Evolutionary conservation across 805 yeast genomes (phyloP).

Genomic region (Priceomyces castillae): DNA sequence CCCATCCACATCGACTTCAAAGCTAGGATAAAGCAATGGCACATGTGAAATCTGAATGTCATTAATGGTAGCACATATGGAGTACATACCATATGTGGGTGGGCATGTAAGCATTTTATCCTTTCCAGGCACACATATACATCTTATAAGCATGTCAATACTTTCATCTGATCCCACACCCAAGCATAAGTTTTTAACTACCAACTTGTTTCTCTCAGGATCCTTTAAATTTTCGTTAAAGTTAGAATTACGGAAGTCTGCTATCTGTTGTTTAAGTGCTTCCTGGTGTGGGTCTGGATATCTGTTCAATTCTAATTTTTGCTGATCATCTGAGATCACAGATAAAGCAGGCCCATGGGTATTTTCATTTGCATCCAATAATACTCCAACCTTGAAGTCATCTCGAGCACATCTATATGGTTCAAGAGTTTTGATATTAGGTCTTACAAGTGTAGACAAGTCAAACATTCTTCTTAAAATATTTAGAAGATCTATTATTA

Average conservation of each 20-base stretch:
- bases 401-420: slow-evolving; percentile 98
- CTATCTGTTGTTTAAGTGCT: slow-evolving; percentile 67
- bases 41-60: slow-evolving; percentile 78
- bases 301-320: slow-evolving; percentile 64
- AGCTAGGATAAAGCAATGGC: slow-evolving; percentile 55
- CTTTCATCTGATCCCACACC: slow-evolving; percentile 99
- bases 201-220: slow-evolving; percentile 23
- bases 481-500: not conserved
- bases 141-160: slow-evolving; percentile 83
- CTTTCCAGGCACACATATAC: slow-evolving; percentile 75
- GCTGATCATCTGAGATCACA: slow-evolving; percentile 43
- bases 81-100: slow-evolving; percentile 97
- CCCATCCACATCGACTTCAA: slow-evolving; percentile 54
- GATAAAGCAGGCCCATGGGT: slow-evolving; percentile 82
- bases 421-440: slow-evolving; percentile 76
- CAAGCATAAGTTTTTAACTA: slow-evolving; percentile 72
- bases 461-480: slow-evolving; percentile 37
- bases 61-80: slow-evolving; percentile 85
- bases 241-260: slow-evolving; percentile 64
- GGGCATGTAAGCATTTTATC: slow-evolving; percentile 86
- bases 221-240: slow-evolving; percentile 23
- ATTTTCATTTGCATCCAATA: slow-evolving; percentile 95
- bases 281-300: slow-evolving; percentile 97
- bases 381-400: slow-evolving; percentile 83
- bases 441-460: slow-evolving; percentile 64